These are phyloP conservation scores for Graphiopsis chlorocephala DNA, from an alignment of 2,329 filamentous ascomycete species.

Conservation along the genomic window DNA sequence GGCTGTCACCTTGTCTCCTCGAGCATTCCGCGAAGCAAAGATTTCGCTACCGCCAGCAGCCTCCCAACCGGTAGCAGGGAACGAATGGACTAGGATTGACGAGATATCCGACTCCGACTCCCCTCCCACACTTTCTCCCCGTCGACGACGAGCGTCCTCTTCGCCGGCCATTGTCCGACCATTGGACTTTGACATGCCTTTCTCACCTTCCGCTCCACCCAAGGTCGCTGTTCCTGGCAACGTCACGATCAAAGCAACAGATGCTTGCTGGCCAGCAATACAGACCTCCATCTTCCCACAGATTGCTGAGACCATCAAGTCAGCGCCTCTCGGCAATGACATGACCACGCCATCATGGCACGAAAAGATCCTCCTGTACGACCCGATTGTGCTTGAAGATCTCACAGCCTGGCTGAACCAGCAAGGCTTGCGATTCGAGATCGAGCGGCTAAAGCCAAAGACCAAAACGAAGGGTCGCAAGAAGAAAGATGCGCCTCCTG, in stretches of 20 bases:
- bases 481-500: constrained; percentile 54
- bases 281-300: constrained; percentile 42
- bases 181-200: constrained; percentile 21
- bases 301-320: constrained; percentile 50
- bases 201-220: constrained; percentile 16
- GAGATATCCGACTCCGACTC: constrained; percentile 35
- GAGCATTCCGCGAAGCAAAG: neutral
- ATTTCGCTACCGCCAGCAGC: constrained; percentile 9
- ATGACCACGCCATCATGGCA: constrained; percentile 65
- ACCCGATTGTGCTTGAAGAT: constrained; percentile 85
- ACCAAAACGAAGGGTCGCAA: constrained; percentile 42
- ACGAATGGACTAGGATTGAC: constrained; percentile 29
- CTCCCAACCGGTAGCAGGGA: constrained; percentile 20
- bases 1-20: neutral
- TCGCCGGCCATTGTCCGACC: constrained; percentile 23
- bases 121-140: constrained; percentile 32
- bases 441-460: constrained; percentile 16
- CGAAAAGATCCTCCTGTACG: constrained; percentile 91
- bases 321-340: constrained; percentile 42
- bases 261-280: constrained; percentile 33
- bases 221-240: constrained; percentile 2
- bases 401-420: constrained; percentile 75
- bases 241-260: constrained; percentile 24
- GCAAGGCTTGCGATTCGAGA: constrained; percentile 26
- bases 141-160: constrained; percentile 27